A percentile compares a stretch with the other conserved stretches of the same genome.
These are phyloP conservation scores for Leccinum fallax DNA, from an alignment of 1,284 basidiomycete species.

Conservation along the genomic window DNA sequence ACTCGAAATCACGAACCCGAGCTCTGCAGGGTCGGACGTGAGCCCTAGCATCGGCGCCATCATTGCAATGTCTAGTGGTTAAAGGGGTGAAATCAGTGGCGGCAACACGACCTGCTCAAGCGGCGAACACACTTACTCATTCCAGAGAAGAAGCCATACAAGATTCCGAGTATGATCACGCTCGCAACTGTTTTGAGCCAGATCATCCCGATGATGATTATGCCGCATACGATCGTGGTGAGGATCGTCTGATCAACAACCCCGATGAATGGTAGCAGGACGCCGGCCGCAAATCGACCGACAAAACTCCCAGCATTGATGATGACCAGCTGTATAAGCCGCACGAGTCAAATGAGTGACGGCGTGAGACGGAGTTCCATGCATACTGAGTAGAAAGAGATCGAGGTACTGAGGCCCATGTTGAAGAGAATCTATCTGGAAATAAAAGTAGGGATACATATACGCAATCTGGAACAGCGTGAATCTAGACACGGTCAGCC, in stretches of 20 bases:
- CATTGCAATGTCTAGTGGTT: constrained; percentile 24
- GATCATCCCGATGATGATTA: constrained; percentile 44
- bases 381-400: constrained; percentile 34
- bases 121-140: constrained; percentile 34
- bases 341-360: neutral
- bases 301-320: constrained; percentile 46
- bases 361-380: neutral
- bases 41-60: constrained; percentile 31
- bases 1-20: constrained; percentile 26
- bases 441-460: constrained; percentile 34
- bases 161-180: constrained; percentile 45
- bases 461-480: constrained; percentile 24
- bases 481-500: constrained; percentile 14
- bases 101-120: neutral
- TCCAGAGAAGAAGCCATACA: constrained; percentile 56
- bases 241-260: constrained; percentile 45
- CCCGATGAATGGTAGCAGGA: constrained; percentile 40
- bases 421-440: constrained; percentile 31
- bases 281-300: constrained; percentile 41
- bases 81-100: neutral
- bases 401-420: constrained; percentile 27
- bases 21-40: constrained; percentile 26
- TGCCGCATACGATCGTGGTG: constrained; percentile 26
- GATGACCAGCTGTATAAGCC: constrained; percentile 41
- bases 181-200: constrained; percentile 43